A percentile compares a stretch with the other conserved stretches of the same genome.
Conservation (phyloP, 2,329 filamentous ascomycete species). For the Penicillium sp. region DNA sequence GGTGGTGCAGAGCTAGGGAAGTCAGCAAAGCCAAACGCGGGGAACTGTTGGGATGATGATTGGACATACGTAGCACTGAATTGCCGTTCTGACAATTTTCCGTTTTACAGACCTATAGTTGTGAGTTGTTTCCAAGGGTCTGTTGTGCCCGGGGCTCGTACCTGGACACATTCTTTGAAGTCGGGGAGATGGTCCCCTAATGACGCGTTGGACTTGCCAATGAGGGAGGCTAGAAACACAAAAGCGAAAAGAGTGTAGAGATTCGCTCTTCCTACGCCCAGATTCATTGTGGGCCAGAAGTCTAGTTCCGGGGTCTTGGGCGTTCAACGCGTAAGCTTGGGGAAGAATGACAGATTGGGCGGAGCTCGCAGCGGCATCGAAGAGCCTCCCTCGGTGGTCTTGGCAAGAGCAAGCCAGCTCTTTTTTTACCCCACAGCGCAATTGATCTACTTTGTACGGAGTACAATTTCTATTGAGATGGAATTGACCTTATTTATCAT, state of each 20-base stretch:
- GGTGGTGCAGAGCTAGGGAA: conserved; percentile 64
- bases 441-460: background rate
- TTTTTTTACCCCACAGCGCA: conserved; percentile 4
- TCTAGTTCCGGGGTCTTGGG: conserved; percentile 5
- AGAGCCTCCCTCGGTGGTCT: conserved; percentile 14
- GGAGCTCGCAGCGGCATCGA: conserved; percentile 14
- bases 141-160: conserved; percentile 32
- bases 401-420: conserved; percentile 12
- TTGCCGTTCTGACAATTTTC: conserved; percentile 67
- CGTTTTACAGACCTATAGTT: conserved; percentile 60
- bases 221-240: conserved; percentile 27
- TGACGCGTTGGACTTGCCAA: conserved; percentile 53
- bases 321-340: conserved; percentile 15
- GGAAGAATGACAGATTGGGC: conserved; percentile 10
- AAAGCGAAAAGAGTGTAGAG: conserved; percentile 24
- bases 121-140: conserved; percentile 13
- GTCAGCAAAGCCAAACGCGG: conserved; percentile 11
- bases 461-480: background rate
- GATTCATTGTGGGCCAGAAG: conserved; percentile 23
- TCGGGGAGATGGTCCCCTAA: conserved; percentile 76
- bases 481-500: background rate
- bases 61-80: conserved; percentile 60
- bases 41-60: background rate
- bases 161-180: conserved; percentile 77
- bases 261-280: conserved; percentile 15